Percentiles rank a stretch among this genome's conserved stretches.
phyloP scores from a whole-genome alignment of 23 red algal genomes.

The Gracilaria caudata region DNA sequence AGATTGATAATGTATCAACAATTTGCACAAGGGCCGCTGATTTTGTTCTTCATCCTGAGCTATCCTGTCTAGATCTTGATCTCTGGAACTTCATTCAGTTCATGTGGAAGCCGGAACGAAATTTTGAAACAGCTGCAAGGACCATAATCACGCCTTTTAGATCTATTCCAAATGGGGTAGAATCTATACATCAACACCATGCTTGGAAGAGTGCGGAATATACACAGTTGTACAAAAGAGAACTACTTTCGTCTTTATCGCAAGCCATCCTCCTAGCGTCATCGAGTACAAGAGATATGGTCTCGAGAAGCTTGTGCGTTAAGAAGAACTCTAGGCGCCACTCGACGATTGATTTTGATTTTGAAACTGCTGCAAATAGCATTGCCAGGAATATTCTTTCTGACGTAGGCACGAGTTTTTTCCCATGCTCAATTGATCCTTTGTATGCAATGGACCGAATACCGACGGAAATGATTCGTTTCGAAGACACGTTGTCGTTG shows the following conservation, averaged over 20 bases:
- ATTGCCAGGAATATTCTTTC: background rate
- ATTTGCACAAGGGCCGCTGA: background rate
- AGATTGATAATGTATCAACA: background rate
- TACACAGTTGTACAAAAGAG: background rate
- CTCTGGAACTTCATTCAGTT: background rate
- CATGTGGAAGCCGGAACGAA: background rate
- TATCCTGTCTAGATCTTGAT: background rate
- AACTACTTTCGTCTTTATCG: background rate
- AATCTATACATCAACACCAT: too few species aligned
- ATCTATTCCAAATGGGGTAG: background rate
- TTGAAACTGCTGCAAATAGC: background rate
- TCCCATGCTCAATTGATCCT: slow-evolving; percentile 13
- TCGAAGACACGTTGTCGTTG: background rate
- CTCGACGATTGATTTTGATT: background rate
- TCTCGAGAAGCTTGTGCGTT: background rate
- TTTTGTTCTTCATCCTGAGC: slow-evolving; percentile 2
- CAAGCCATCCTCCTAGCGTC: background rate
- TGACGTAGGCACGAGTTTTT: background rate
- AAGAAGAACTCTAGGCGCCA: background rate
- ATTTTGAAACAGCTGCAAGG: background rate
- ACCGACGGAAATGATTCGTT: background rate
- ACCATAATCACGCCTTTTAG: background rate
- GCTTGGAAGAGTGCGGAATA: background rate
- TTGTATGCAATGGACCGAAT: slow-evolving; percentile 25
- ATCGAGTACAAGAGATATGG: background rate